These are phyloP conservation scores for Dendrobium catenatum DNA, from an alignment of 106 monocot species.

Conservation along the genomic window DNA sequence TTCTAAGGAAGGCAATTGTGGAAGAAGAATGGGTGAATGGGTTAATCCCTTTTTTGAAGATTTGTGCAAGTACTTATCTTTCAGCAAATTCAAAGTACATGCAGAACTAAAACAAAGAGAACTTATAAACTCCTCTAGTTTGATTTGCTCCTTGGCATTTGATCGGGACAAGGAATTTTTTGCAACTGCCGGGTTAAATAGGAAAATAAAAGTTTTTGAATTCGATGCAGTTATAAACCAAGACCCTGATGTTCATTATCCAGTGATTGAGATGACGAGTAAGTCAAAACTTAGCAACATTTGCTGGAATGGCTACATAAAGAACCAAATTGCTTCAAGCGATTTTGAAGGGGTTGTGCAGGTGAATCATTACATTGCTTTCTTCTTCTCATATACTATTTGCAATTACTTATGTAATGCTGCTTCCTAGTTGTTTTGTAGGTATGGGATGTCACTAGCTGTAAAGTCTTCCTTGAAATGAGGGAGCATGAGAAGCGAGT, in stretches of 20 bases:
- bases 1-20: slow-evolving; percentile 17
- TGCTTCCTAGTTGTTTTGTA: slow-evolving; percentile 11
- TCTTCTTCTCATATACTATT: not conserved
- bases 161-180: slow-evolving; percentile 88
- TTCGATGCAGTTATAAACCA: slow-evolving; percentile 65
- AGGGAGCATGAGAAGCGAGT: slow-evolving; percentile 85
- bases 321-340: slow-evolving; percentile 97
- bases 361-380: slow-evolving; percentile 27
- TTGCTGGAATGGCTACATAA: slow-evolving; percentile 94
- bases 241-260: slow-evolving; percentile 82
- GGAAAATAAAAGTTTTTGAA: slow-evolving; percentile 90
- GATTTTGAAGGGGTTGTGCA: slow-evolving; percentile 96
- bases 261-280: slow-evolving; percentile 76
- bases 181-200: slow-evolving; percentile 91
- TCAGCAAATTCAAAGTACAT: slow-evolving; percentile 64
- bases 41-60: slow-evolving; percentile 76
- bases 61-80: slow-evolving; percentile 70
- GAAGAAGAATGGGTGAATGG: slow-evolving; percentile 36
- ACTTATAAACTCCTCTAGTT: slow-evolving; percentile 59
- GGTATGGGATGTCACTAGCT: slow-evolving; percentile 87
- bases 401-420: not conserved
- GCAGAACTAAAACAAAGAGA: slow-evolving; percentile 77
- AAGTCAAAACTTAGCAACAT: slow-evolving; percentile 74
- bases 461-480: slow-evolving; percentile 64
- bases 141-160: slow-evolving; percentile 86